Evolutionary conservation across 306 rosid genomes (phyloP).

Genomic region (Abrus pulchellus): DNA sequence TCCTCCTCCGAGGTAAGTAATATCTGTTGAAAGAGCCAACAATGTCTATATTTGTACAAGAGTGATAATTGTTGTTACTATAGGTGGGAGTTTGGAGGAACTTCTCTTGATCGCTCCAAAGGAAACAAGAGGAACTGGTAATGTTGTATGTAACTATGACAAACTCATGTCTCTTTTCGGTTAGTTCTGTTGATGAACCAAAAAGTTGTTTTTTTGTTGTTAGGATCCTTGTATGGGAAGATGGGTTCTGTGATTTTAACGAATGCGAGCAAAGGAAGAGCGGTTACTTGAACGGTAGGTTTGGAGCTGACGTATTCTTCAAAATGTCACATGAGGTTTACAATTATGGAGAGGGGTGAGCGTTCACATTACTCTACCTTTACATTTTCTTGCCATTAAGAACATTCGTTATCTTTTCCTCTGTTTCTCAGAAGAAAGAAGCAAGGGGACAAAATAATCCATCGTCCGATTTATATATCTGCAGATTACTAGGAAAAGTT

Average conservation of each 20-base stretch:
- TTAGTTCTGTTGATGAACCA: constrained; percentile 3
- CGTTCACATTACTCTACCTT: not conserved
- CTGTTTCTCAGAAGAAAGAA: constrained; percentile 9
- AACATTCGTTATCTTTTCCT: constrained; percentile 11
- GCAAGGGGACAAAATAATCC: constrained; percentile 11
- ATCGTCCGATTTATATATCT: constrained; percentile 30
- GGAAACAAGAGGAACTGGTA: constrained; percentile 95
- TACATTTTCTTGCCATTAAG: constrained; percentile 20
- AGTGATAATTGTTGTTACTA: constrained; percentile 11
- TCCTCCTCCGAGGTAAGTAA: constrained; percentile 82
- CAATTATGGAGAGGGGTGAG: constrained; percentile 95
- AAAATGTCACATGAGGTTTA: constrained; percentile 98
- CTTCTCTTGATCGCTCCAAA: constrained; percentile 80
- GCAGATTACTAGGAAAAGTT: constrained; percentile 83
- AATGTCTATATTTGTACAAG: not conserved
- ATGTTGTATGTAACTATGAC: constrained; percentile 37
- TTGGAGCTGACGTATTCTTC: constrained; percentile 91
- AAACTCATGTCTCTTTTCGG: not conserved
- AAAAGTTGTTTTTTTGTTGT: constrained; percentile 14
- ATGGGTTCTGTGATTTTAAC: constrained; percentile 86
- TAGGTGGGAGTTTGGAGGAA: constrained; percentile 95
- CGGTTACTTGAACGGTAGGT: constrained; percentile 62
- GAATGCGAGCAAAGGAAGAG: constrained; percentile 75
- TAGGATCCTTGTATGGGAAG: constrained; percentile 99
- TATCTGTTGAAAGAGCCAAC: too few relatives aligned